Evolutionary conservation across 257 asterid genomes (phyloP).

Genomic region (Fraxinus cuspidata): DNA sequence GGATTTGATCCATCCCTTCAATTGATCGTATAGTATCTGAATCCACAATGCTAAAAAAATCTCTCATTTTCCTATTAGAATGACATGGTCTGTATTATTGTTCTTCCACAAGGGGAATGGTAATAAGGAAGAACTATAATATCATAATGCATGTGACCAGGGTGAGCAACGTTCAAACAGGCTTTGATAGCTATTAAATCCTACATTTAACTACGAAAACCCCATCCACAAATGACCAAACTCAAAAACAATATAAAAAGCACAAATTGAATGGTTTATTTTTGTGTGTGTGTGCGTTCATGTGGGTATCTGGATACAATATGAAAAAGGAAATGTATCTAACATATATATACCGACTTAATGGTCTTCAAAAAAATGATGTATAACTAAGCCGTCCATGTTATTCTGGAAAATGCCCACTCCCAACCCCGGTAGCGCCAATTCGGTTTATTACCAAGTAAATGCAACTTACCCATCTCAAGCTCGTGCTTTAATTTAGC

Average conservation of each 20-base stretch:
- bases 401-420: background rate
- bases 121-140: too few relatives aligned
- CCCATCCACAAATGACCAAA: background rate
- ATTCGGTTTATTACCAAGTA: background rate
- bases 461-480: slow-evolving; percentile 69
- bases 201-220: background rate
- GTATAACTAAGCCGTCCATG: background rate
- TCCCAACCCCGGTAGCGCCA: background rate
- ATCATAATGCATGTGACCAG: background rate
- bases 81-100: too few relatives aligned
- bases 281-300: background rate
- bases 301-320: background rate
- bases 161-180: background rate
- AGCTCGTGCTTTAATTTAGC: slow-evolving; percentile 94
- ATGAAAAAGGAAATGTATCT: background rate
- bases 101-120: too few relatives aligned
- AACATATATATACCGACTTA: background rate
- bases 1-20: too few relatives aligned
- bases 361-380: background rate
- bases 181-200: background rate
- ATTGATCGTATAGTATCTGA: too few relatives aligned
- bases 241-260: background rate
- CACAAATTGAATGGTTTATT: background rate
- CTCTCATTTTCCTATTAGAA: too few relatives aligned
- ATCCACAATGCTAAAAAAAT: background rate